Conservation (phyloP, 2,329 filamentous ascomycete genomes). For the Tolypocladium endophyticum region DNA sequence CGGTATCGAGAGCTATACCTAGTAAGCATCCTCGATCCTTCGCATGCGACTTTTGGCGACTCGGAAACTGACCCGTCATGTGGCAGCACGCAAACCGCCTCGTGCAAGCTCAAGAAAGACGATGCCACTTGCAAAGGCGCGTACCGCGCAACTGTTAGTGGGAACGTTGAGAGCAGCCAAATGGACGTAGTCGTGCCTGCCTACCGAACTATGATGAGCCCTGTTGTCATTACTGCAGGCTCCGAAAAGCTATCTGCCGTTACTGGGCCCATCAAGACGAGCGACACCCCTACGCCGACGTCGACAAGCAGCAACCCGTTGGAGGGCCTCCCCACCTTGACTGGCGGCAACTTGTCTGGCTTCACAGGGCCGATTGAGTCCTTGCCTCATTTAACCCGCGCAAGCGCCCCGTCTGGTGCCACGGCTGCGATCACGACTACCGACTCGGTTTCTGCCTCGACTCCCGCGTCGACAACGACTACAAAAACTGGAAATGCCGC, state of each 20-base stretch:
- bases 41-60: background rate
- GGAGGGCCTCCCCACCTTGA: background rate
- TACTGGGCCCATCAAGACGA: background rate
- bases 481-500: background rate
- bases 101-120: background rate
- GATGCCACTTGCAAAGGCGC: background rate
- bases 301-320: background rate
- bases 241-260: background rate
- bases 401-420: too few species aligned
- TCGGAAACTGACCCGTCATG: background rate
- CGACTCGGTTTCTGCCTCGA: background rate
- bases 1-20: background rate
- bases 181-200: accelerated
- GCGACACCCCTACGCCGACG: background rate
- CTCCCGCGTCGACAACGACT: background rate
- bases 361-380: background rate
- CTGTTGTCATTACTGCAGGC: background rate
- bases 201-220: background rate
- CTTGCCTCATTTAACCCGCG: too few species aligned
- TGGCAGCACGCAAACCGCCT: background rate
- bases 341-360: background rate
- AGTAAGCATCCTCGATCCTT: background rate
- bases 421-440: background rate
- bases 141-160: background rate
- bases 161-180: background rate